Evolutionary conservation across 2,329 filamentous ascomycete genomes (phyloP), one percentile per base, ranked within the genome.

Genomic region (Pseudogymnoascus sp.): DNA sequence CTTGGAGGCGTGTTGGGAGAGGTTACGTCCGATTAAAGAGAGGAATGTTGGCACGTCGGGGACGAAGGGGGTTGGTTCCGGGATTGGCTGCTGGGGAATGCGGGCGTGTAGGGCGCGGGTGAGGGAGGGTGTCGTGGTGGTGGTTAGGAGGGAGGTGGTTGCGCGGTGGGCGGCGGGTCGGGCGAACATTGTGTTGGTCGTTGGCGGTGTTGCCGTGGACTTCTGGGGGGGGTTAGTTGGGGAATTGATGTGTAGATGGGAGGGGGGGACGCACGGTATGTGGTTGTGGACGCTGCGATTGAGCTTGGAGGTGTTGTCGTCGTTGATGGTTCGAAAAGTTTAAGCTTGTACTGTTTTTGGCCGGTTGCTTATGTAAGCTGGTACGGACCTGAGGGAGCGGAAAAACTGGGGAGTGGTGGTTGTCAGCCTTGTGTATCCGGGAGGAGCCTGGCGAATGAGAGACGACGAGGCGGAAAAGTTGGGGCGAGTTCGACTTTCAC

Each of bases 21-120:
- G 85, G 70, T 87, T 87, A 67, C 94, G 92, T 69, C 94, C 94
- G 76, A 97, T 97, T 65, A 97, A 81, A 37, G 84, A 91, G 66
- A 97, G 87, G 76, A 99, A 96, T 14, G 92, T 94, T 69, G 82
- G 74, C 42, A 91, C 85, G 74, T 97, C 88, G 33, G 92, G 93
- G 40, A 96, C 87, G 70, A 96, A 92, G 1, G 91, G 90, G 38
- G 89, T 96, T 0, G 92, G 89, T 23, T 80, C 72, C 2, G 92
- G 92, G 28, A 87, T 69, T 47, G 72, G 77, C 50, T 66, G 73
- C 70, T 68, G 74, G 69, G 65, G 75, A 74, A 70, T 67, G 12
- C 66, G 67, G 44, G 68, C 73, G 69, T 80, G 78, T 28, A 80
- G 70, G 25, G 67, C 71, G 68, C 79, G 75, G 61, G 75, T 59